Percentiles rank a stretch among this genome's conserved stretches.
These are phyloP conservation scores for Sphenostylis stenocarpa DNA, from an alignment of 306 rosid genomes.

Conservation along the genomic window DNA sequence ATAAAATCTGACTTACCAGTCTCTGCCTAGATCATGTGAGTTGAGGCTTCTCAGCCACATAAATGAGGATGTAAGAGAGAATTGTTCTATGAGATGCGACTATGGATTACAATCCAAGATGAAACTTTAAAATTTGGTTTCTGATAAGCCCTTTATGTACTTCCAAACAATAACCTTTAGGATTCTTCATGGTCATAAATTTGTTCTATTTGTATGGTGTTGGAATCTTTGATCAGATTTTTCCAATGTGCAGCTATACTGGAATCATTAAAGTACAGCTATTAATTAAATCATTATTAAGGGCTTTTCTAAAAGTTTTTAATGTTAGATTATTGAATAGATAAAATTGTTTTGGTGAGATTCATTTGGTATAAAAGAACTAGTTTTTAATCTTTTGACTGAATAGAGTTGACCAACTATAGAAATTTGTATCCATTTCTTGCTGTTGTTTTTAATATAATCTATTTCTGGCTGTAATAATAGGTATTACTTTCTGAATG, in stretches of 20 bases:
- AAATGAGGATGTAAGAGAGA: neutral
- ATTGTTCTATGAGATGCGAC: neutral
- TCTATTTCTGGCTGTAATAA: constrained; percentile 5
- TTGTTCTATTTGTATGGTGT: neutral
- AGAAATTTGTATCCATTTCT: neutral
- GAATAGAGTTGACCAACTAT: neutral
- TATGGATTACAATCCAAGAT: neutral
- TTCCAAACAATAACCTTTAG: neutral
- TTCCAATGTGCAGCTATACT: neutral
- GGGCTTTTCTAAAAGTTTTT: neutral
- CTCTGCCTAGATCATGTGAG: neutral
- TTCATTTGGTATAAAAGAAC: constrained; percentile 3
- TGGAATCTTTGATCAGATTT: constrained; percentile 11
- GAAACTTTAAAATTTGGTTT: neutral
- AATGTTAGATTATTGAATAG: neutral
- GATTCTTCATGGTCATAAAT: neutral
- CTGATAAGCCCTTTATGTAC: neutral
- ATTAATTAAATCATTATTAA: neutral
- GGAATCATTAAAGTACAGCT: neutral
- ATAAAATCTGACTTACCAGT: constrained; percentile 12
- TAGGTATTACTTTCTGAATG: constrained; percentile 20
- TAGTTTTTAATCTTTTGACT: neutral
- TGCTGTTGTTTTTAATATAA: constrained; percentile 3
- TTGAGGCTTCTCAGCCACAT: constrained; percentile 18
- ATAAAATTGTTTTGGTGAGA: neutral